A percentile compares a stretch with the other conserved stretches of the same genome.
Evolutionary conservation across 805 yeast genomes (phyloP).

Genomic region (Wickerhamiella slavikovae): DNA sequence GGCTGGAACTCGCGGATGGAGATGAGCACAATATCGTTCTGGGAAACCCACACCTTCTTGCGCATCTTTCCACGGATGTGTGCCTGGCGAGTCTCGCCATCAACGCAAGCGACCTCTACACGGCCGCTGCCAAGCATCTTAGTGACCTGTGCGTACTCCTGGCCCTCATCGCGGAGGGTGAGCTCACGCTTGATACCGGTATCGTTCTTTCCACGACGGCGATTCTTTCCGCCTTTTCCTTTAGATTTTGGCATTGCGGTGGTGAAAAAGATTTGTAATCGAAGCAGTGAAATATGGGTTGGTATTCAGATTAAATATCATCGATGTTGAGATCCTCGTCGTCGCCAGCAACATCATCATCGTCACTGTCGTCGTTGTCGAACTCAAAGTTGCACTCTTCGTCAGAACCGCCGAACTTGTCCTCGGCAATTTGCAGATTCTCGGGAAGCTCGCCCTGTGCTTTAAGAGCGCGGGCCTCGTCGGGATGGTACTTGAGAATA

Average conservation of each 20-base stretch:
- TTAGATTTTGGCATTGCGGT: conserved; percentile 53
- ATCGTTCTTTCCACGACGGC: conserved; percentile 97
- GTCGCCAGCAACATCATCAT: conserved; percentile 38
- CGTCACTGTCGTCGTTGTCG: conserved; percentile 76
- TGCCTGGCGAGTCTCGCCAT: conserved; percentile 82
- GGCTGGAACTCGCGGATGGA: conserved; percentile 97
- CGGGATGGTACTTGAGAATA: conserved; percentile 87
- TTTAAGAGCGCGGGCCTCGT: conserved; percentile 93
- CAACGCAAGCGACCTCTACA: conserved; percentile 87
- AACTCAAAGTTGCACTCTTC: conserved; percentile 97
- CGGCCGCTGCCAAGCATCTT: conserved; percentile 98
- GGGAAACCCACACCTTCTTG: conserved; percentile 99
- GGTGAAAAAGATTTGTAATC: conserved; percentile 1
- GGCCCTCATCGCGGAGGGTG: conserved; percentile 82
- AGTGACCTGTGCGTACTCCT: conserved; percentile 95
- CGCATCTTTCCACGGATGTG: conserved; percentile 98
- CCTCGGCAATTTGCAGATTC: conserved; percentile 91
- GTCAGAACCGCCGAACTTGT: conserved; percentile 90
- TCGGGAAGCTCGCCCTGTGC: conserved; percentile 94
- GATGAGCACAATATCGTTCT: conserved; percentile 91
- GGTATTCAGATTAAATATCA: conserved; percentile 74
- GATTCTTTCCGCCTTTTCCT: conserved; percentile 52
- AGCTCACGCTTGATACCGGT: conserved; percentile 87
- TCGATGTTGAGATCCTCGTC: conserved; percentile 80
- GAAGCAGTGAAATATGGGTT: too few species aligned